A percentile compares a stretch with the other conserved stretches of the same genome.
phyloP scores from a whole-genome alignment of 2,329 filamentous ascomycete species.

The Arachnomyces sp. region DNA sequence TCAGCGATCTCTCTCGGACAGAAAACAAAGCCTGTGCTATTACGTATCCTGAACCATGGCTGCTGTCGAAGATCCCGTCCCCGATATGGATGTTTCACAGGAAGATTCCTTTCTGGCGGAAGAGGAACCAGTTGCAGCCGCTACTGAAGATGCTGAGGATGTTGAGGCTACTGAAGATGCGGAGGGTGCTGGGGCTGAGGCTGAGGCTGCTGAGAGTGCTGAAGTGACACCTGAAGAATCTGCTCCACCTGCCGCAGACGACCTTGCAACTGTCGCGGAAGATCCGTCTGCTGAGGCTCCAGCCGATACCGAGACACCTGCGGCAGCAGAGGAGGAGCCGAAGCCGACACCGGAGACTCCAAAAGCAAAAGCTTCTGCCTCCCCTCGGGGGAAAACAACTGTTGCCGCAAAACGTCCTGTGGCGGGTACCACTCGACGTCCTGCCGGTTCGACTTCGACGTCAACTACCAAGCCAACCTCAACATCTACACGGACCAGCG shows the following conservation, averaged over 20 bases:
- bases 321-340: conserved; percentile 26
- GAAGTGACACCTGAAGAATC: neutral
- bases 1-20: no score
- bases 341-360: conserved; percentile 29
- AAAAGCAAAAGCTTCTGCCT: conserved; percentile 25
- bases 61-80: conserved; percentile 27
- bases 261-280: conserved; percentile 11
- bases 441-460: conserved; percentile 18
- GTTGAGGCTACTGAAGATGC: conserved; percentile 12
- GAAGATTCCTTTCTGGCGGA: conserved; percentile 6
- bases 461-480: conserved; percentile 23
- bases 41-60: conserved; percentile 19
- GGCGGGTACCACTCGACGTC: conserved; percentile 27
- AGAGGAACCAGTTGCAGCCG: conserved; percentile 13
- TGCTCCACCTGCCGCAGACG: conserved; percentile 1
- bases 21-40: no score
- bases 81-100: conserved; percentile 9
- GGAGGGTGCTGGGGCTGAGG: neutral
- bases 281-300: conserved; percentile 24
- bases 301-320: conserved; percentile 24
- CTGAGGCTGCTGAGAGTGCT: conserved; percentile 13
- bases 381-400: conserved; percentile 25
- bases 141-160: conserved; percentile 15
- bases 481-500: conserved; percentile 22
- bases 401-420: conserved; percentile 26